Evolutionary conservation across 108 stramenopile genomes (phyloP), one percentile per base, ranked within the genome.

Genomic region (Cylindrotheca closterium): DNA sequence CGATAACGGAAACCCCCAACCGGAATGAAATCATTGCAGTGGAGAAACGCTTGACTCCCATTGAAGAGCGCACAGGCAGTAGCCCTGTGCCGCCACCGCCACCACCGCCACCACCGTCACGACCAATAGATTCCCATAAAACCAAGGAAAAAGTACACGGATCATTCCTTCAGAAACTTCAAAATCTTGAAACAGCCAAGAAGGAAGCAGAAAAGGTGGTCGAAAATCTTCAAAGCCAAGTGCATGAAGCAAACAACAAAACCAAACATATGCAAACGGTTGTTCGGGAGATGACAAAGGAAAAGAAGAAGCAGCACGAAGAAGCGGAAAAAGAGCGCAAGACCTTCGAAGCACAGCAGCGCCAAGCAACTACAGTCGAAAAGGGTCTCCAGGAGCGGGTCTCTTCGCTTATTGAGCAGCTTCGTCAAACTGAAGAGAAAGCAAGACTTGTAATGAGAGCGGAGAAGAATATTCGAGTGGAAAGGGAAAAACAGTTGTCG

Each of bases 391-490:
- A 74, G 51, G 21, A 17, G 3, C 67, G 27, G n/a, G 67, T 74
- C 42, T 19, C 59, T 5, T 51, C 60, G 26, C 73, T 74, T 25
- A 52, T 54, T 4, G 27, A 55, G 8, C 57, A 53, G 8, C 32
- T 73, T 32, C 34, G 56, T 30, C 22, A 47, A 3, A 54, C 65
- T 22, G 54, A 46, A 30, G 54, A 58, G 1, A 54, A 58, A 42
- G 58, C 71, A 5, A 65, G 50, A 46, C 56, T 73, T 26, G 71
- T 65, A 24, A 47, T 65, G 12, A 58, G 63, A 28, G 71, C 63
- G 3, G 71, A 73, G 50, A 63, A 51, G 27, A 60, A 25, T 5
- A 26, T 59, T 33, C 57, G 71, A 21, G 49, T 51, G 1, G 23
- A 65, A 51, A 28, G 58, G 4, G 71, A 73, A 46, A 49, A 57